phyloP scores from a whole-genome alignment of 768 basidiomycete genomes.

The Mycena floridula region DNA sequence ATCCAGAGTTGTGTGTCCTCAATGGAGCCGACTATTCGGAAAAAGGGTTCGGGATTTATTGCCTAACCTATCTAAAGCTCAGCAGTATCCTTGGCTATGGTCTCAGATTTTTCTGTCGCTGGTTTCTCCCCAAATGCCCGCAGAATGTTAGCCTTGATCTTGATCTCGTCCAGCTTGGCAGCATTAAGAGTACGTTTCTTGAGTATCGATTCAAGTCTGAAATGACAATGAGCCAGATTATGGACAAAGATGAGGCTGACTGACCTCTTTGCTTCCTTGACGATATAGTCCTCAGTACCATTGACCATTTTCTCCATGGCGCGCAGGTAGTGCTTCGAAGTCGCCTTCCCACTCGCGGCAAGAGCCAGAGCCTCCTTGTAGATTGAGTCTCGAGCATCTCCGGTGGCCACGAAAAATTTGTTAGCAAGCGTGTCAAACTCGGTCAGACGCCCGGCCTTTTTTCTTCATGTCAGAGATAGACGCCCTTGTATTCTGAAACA shows the following conservation, averaged over 20 bases:
- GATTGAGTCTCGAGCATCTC: conserved; percentile 52
- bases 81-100: conserved; percentile 22
- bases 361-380: conserved; percentile 57
- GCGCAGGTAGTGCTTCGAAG: conserved; percentile 75
- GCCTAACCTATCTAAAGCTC: conserved; percentile 35
- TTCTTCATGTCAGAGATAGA: neutral
- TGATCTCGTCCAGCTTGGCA: conserved; percentile 87
- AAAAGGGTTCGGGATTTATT: no score
- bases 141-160: conserved; percentile 86
- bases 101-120: conserved; percentile 22
- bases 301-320: conserved; percentile 85
- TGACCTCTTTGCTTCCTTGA: conserved; percentile 83
- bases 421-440: conserved; percentile 75
- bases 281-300: conserved; percentile 66
- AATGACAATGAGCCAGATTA: neutral
- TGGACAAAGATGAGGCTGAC: no score
- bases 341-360: conserved; percentile 40
- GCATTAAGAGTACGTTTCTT: conserved; percentile 71
- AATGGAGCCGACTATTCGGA: no score
- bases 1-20: no score
- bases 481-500: conserved; percentile 1
- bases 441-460: conserved; percentile 74
- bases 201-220: conserved; percentile 70
- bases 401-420: conserved; percentile 62
- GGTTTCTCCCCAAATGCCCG: conserved; percentile 38